Percentiles rank a stretch among this genome's conserved stretches.
Conservation (phyloP, 257 asterid species). For the Mitragyna speciosa region DNA sequence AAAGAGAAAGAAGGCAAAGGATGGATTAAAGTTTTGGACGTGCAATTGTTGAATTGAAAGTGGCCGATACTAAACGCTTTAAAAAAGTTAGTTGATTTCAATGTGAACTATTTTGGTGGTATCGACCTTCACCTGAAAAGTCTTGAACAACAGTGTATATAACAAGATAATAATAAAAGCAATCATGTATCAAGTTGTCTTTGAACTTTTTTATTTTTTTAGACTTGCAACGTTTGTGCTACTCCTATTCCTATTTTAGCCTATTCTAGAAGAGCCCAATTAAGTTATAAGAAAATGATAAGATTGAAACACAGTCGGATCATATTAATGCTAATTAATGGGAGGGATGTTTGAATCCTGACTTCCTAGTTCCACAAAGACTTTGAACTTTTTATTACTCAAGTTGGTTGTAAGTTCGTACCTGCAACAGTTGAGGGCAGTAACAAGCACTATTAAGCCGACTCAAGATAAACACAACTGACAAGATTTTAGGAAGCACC, state of each 20-base stretch:
- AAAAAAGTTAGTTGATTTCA: no score
- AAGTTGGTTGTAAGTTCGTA: neutral
- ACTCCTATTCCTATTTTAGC: no score
- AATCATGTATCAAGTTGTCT: neutral
- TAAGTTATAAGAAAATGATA: no score
- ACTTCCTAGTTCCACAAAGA: no score
- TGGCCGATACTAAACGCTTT: neutral
- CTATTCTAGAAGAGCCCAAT: no score
- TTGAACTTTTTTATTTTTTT: no score
- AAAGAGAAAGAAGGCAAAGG: neutral
- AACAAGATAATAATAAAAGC: no score
- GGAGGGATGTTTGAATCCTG: no score
- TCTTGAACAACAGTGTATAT: neutral
- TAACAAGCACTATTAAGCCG: neutral
- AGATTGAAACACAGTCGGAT: no score
- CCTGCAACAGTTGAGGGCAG: slow-evolving; percentile 14
- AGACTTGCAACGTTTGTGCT: no score
- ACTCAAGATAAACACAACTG: neutral
- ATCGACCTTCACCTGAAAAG: no score
- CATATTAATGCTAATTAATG: no score
- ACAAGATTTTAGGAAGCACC: neutral
- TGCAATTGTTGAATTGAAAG: neutral
- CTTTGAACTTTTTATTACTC: neutral
- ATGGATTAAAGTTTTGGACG: neutral
- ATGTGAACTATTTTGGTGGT: neutral